These are phyloP conservation scores for Verticillium longisporum DNA, from an alignment of 2,329 filamentous ascomycete species.

Conservation along the genomic window DNA sequence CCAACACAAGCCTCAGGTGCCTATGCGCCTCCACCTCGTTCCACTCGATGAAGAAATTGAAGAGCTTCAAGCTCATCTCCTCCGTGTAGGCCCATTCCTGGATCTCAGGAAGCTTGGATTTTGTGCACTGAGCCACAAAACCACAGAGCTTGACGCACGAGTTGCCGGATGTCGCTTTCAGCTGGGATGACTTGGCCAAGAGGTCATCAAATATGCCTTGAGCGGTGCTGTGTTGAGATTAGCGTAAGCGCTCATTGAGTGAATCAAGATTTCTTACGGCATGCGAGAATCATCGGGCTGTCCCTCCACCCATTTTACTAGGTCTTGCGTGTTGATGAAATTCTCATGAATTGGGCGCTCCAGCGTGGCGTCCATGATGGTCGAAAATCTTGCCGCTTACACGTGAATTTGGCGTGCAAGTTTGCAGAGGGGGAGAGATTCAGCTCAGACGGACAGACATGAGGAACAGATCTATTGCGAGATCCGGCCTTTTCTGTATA, in stretches of 20 bases:
- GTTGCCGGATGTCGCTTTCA: constrained; percentile 48
- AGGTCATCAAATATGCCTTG: constrained; percentile 39
- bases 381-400: not conserved
- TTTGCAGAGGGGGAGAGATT: not conserved
- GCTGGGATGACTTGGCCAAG: constrained; percentile 41
- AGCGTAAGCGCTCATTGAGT: too few species aligned
- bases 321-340: constrained; percentile 26
- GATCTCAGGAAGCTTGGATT: constrained; percentile 35
- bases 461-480: not conserved
- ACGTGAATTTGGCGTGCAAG: not conserved
- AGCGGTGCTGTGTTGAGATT: constrained; percentile 19
- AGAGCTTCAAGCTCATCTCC: constrained; percentile 40
- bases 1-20: constrained; percentile 56
- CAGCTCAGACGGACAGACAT: not conserved
- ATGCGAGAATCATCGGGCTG: constrained; percentile 24
- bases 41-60: constrained; percentile 60
- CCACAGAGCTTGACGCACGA: constrained; percentile 54
- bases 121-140: constrained; percentile 53
- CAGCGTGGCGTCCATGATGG: not conserved
- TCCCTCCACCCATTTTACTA: constrained; percentile 36
- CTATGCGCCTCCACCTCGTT: constrained; percentile 59
- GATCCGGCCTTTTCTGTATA: not conserved
- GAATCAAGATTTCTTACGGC: constrained; percentile 21
- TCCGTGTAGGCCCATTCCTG: constrained; percentile 44
- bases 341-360: constrained; percentile 5